Percentiles rank a stretch among this genome's conserved stretches.
phyloP scores from a whole-genome alignment of 1,139 yeast species.

The Tardiomyces depauwii region DNA sequence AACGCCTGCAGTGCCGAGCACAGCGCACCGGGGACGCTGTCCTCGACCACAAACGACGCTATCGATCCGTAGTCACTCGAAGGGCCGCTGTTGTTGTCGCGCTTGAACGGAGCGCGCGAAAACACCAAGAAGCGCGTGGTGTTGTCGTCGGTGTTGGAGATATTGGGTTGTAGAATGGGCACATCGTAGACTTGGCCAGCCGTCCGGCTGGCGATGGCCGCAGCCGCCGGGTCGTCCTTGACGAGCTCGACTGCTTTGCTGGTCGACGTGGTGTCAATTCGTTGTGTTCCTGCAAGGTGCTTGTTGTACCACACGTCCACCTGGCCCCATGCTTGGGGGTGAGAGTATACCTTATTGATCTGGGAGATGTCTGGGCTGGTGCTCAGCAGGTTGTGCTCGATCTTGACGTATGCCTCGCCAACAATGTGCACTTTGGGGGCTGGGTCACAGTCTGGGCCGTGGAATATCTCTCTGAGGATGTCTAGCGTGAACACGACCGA shows the following conservation, averaged over 20 bases:
- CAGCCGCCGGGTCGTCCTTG: constrained; percentile 24
- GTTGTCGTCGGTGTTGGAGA: constrained; percentile 65
- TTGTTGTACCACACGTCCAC: constrained; percentile 11
- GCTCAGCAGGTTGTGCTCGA: constrained; percentile 66
- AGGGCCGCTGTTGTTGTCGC: background rate
- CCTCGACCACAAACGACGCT: constrained; percentile 54
- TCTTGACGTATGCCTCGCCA: constrained; percentile 73
- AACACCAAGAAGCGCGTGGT: constrained; percentile 78
- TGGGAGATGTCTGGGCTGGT: constrained; percentile 33
- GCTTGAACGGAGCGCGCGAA: constrained; percentile 21
- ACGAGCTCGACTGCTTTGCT: constrained; percentile 73
- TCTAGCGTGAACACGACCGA: constrained; percentile 83
- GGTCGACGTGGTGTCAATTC: constrained; percentile 64
- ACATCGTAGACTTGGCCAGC: constrained; percentile 57
- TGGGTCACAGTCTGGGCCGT: constrained; percentile 13
- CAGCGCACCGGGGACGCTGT: constrained; percentile 65
- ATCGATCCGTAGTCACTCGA: constrained; percentile 33
- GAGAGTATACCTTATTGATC: constrained; percentile 60
- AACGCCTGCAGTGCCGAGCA: constrained; percentile 55
- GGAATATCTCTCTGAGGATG: constrained; percentile 29
- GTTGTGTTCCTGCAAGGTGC: constrained; percentile 26
- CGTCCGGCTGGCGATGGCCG: constrained; percentile 50
- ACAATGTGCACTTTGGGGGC: constrained; percentile 30
- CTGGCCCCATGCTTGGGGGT: constrained; percentile 99
- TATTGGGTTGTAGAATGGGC: constrained; percentile 40